A percentile compares a stretch with the other conserved stretches of the same genome.
Conservation (phyloP, 768 basidiomycete genomes). For the Serendipita vermifera region DNA sequence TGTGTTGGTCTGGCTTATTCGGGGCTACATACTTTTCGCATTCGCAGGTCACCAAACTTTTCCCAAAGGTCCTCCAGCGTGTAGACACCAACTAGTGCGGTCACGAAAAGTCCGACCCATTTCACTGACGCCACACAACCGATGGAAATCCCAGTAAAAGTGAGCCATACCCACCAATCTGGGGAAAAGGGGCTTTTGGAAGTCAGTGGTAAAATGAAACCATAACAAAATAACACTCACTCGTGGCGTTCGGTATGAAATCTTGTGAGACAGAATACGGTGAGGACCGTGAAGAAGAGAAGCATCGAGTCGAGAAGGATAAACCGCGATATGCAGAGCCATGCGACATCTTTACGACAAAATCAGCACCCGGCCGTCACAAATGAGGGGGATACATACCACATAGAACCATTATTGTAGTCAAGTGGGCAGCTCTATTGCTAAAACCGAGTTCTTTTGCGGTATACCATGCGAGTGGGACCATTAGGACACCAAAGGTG, state of each 20-base stretch:
- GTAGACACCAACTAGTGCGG: slow-evolving; percentile 86
- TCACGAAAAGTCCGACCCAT: slow-evolving; percentile 91
- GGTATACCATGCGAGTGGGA: slow-evolving; percentile 94
- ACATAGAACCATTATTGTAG: slow-evolving; percentile 83
- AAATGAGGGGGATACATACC: slow-evolving; percentile 38
- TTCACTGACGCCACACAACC: slow-evolving; percentile 96
- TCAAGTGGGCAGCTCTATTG: slow-evolving; percentile 76
- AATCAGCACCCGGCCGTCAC: slow-evolving; percentile 5
- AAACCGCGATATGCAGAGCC: slow-evolving; percentile 93
- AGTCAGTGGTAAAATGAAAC: background rate
- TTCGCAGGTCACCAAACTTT: slow-evolving; percentile 89
- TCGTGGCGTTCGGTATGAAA: slow-evolving; percentile 95
- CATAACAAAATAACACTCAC: slow-evolving; percentile 34
- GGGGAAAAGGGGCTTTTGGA: slow-evolving; percentile 67
- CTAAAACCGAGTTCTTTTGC: slow-evolving; percentile 89
- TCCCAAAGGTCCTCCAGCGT: slow-evolving; percentile 98
- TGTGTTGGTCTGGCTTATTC: background rate
- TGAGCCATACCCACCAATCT: slow-evolving; percentile 97
- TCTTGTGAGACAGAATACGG: slow-evolving; percentile 86
- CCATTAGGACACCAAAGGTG: slow-evolving; percentile 87
- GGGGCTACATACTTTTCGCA: slow-evolving; percentile 60
- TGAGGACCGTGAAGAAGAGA: slow-evolving; percentile 97
- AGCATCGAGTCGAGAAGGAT: slow-evolving; percentile 97
- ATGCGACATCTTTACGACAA: slow-evolving; percentile 66
- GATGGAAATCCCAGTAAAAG: slow-evolving; percentile 87